Base-by-base conservation (phyloP, 2,329 filamentous ascomycete species). In the Daldinia sp. region DNA sequence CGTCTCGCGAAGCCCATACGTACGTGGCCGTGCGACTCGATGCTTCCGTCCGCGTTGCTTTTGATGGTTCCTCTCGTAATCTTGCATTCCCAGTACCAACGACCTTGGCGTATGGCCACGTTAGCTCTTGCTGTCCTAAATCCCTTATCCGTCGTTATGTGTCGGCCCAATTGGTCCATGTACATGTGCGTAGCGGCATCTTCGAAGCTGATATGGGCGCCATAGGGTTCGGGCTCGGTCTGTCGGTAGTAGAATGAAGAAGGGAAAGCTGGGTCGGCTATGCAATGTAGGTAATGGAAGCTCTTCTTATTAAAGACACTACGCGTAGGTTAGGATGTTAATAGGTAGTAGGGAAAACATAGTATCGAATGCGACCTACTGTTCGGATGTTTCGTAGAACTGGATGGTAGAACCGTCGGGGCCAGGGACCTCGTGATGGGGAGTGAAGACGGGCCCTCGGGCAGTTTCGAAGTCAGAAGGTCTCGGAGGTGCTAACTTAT, bases 11-110 rank as follows among this genome's bases (percentile, higher is more conserved):
- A 98, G 3, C 97, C 97, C 78, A 98, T 88, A 6, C 96, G 92
- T 26, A 98, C 90, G 77, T 86, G 92, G 75, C 84, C 86, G 48
- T 83, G 85, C 58, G 86, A 83, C 33, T 85, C 82, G 15, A 81
- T 77, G 51, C 83, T 85, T 37, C 79, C 79, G 5, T 83, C 82
- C 2, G 79, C 77, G 9, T 82, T 79, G 51, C 80, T 80, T 56
- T 80, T 80, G 2, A 88, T 83, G 46, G 93, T 89, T 39, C 96
- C 96, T 72, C 90, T 89, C 9, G 94, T 90, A 60, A 99, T 89
- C 76, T 92, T 94, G 80, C 95, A 94, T 81, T 99, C 96, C 85
- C 94, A 99, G 80, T 97, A 99, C 85, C 93, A 93, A 35, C 92
- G 88, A 0, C 96, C 96, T 80, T 98, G 93, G 51, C 96, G 87